Evolutionary conservation across 305 asterid species (phyloP).

Genomic region (Plantago lanceolata): DNA sequence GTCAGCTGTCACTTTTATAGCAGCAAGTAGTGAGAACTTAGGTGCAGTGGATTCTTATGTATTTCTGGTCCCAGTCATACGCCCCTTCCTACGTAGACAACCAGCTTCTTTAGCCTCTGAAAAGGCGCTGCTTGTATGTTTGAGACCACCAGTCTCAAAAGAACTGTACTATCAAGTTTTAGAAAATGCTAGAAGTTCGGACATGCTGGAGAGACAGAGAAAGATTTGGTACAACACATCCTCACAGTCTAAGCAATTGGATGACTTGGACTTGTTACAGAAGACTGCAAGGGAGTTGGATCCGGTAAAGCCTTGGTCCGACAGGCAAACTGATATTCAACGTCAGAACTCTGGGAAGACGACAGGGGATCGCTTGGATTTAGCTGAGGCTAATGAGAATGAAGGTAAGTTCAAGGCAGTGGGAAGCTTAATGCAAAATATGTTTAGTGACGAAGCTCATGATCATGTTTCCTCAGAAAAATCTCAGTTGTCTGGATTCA

Average conservation of each 20-base stretch:
- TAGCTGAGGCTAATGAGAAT: conserved; percentile 39
- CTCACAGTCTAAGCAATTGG: conserved; percentile 68
- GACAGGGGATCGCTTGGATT: conserved; percentile 34
- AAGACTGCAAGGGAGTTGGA: conserved; percentile 70
- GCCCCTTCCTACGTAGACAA: conserved; percentile 84
- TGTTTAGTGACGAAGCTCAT: conserved; percentile 40
- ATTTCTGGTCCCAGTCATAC: conserved; percentile 85
- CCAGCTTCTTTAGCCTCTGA: conserved; percentile 95
- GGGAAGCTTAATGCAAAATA: conserved; percentile 49
- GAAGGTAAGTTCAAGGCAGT: conserved; percentile 49
- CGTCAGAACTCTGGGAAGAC: conserved; percentile 35
- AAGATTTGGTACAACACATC: conserved; percentile 91
- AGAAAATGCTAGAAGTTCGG: conserved; percentile 83
- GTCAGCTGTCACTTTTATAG: conserved; percentile 70
- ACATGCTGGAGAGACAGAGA: conserved; percentile 95
- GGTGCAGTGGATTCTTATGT: conserved; percentile 99
- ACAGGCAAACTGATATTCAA: conserved; percentile 47
- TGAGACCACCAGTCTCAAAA: conserved; percentile 85
- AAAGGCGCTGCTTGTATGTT: conserved; percentile 73
- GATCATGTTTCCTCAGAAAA: conserved; percentile 75
- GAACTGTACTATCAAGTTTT: conserved; percentile 69
- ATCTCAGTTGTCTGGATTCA: conserved; percentile 86
- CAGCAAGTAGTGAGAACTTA: conserved; percentile 84
- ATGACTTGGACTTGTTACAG: conserved; percentile 63
- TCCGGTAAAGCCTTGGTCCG: conserved; percentile 61